Evolutionary conservation across 805 yeast genomes (phyloP), one percentile per base, ranked within the genome.

Genomic region (Wickerhamiella kurtzmanii): DNA sequence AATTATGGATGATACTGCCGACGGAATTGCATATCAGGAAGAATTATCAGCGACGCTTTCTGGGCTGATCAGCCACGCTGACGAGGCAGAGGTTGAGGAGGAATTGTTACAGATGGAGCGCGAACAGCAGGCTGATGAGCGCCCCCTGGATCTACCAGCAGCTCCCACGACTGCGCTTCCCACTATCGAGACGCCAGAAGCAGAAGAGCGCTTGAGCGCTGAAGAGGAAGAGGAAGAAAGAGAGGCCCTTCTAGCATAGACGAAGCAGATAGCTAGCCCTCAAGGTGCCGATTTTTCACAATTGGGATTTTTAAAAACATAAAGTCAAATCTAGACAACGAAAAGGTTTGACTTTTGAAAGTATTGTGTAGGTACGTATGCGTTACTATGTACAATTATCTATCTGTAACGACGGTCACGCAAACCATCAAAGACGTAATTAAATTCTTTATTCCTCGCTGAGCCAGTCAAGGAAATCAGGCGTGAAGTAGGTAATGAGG

Each of bases 381-480:
- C n/a, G n/a, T n/a, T n/a, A n/a, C n/a, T n/a, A n/a, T n/a, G n/a
- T n/a, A n/a, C n/a, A n/a, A n/a, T n/a, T n/a, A n/a, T n/a, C n/a
- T n/a, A n/a, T n/a, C n/a, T n/a, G n/a, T n/a, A n/a, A n/a, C n/a
- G n/a, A n/a, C n/a, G n/a, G n/a, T n/a, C n/a, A n/a, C n/a, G n/a
- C n/a, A n/a, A n/a, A n/a, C n/a, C n/a, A n/a, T n/a, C n/a, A n/a
- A n/a, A n/a, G n/a, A n/a, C n/a, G n/a, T n/a, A n/a, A n/a, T 25
- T 25, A 25, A 11, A 6, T 11, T 11, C 9, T 11, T 25, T 25
- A 25, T 25, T 25, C 32, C 32, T 25, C 32, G 11, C 32, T 25
- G 32, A 38, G 22, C 98, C 98, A 92, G 37, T 85, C 96, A 60
- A 92, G 73, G 58, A 92, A 87, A 58, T 89, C 95, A 8, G 98